phyloP scores from a whole-genome alignment of 1,139 yeast genomes.

The Magnusiomyces sp. region DNA sequence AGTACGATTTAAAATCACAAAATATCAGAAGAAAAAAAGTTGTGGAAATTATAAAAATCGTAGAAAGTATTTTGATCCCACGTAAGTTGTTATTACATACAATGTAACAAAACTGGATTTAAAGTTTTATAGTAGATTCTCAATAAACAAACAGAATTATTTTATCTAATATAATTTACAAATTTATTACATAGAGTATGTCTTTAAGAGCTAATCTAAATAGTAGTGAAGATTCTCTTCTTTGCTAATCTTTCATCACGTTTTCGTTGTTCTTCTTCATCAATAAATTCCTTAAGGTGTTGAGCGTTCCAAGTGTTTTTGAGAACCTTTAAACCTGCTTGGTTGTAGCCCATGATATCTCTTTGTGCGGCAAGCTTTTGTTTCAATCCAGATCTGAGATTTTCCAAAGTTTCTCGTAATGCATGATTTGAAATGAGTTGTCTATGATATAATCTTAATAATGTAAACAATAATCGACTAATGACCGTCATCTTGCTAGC shows the following conservation, averaged over 20 bases:
- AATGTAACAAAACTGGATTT: too few species aligned
- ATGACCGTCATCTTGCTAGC: constrained; percentile 50
- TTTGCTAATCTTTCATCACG: constrained; percentile 47
- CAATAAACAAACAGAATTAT: too few species aligned
- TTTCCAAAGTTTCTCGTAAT: constrained; percentile 32
- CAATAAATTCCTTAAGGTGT: constrained; percentile 68
- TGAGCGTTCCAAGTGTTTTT: constrained; percentile 71
- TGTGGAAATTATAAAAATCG: too few species aligned
- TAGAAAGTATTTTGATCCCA: too few species aligned
- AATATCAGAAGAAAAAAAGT: too few species aligned
- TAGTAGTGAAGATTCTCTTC: constrained; percentile 53
- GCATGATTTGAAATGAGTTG: constrained; percentile 43
- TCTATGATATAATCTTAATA: constrained; percentile 63
- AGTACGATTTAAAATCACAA: too few species aligned
- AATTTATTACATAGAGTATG: too few species aligned
- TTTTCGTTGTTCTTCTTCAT: constrained; percentile 52
- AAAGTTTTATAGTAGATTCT: too few species aligned
- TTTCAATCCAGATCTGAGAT: constrained; percentile 29
- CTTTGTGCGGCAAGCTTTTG: constrained; percentile 44
- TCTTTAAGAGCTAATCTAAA: neutral
- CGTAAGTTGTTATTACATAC: too few species aligned
- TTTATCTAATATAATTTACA: too few species aligned
- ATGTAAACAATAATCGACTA: constrained; percentile 65
- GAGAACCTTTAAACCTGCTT: constrained; percentile 70
- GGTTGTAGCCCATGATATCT: constrained; percentile 70